Evolutionary conservation across 2,329 filamentous ascomycete genomes (phyloP), one percentile per base, ranked within the genome.

Genomic region (Cladophialophora carrionii): DNA sequence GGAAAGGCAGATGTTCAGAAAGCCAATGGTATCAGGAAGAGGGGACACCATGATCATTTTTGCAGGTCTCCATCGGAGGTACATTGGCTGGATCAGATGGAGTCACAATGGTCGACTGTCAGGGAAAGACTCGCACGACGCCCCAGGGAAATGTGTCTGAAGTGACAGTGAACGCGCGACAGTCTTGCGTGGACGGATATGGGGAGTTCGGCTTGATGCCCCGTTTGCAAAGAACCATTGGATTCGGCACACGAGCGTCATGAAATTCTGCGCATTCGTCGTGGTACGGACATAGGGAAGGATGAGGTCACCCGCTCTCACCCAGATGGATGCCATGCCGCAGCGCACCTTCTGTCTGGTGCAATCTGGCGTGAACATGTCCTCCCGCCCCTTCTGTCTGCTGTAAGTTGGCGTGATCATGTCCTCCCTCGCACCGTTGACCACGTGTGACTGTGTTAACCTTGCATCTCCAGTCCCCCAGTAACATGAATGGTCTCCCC

Each of bases 401-500:
- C 26, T 29, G 26, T 29, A 29, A 29, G 26, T 29, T 29, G 6
- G 26, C n/a, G n/a, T n/a, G 26, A 29, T 3, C 3, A 3, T 29
- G 26, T 29, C 3, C 26, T 29, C 26, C 3, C 26, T 29, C 26
- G 26, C 6, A 29, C 5, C 14, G 37, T n/a, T 43, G 31, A 26
- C n/a, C 41, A n/a, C 24, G 14, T 32, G 32, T 9, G 46, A 10
- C 6, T 57, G 14, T 51, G 9, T 29, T 34, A 68, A 22, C 64
- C 68, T 22, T 70, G 66, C 66, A 67, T 70, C 32, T 68, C 68
- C 17, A 70, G 41, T 2, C 66, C 68, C 9, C 66, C 68, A 12
- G 64, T 70, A 6, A 57, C 68, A 64, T 70, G 68, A 43, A 70
- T 62, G 2, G 64, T 64, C 49, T 70, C 68, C 9, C 68, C 68